Evolutionary conservation across 139 green algal genomes (phyloP).

Genomic region (Micractinium conductrix): DNA sequence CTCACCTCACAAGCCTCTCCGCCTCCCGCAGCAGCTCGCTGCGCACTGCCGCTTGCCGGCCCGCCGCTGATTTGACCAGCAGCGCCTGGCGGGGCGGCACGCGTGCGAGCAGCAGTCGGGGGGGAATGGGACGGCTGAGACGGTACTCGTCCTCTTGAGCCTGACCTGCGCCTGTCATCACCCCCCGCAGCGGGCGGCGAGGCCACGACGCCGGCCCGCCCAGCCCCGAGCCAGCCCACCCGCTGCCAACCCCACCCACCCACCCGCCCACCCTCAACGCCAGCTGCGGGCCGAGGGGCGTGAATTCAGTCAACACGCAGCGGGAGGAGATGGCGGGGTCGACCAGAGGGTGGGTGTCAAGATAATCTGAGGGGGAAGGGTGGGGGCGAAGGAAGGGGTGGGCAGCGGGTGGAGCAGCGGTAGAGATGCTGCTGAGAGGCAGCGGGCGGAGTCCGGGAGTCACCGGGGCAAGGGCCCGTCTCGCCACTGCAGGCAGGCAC

Average conservation of each 20-base stretch:
- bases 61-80: neutral
- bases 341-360: neutral
- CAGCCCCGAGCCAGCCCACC: neutral
- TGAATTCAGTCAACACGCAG: slow-evolving; percentile 26
- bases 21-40: slow-evolving; percentile 32
- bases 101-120: neutral
- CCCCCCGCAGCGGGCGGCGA: too few relatives aligned
- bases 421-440: neutral
- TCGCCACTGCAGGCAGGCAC: neutral
- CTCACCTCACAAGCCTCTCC: slow-evolving; percentile 36
- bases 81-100: slow-evolving; percentile 6
- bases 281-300: neutral
- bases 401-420: neutral
- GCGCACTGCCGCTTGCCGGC: neutral
- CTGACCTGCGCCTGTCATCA: neutral
- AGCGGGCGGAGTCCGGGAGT: neutral
- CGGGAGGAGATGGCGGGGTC: slow-evolving; percentile 7
- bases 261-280: slow-evolving; percentile 11
- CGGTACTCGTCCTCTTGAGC: neutral
- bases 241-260: neutral
- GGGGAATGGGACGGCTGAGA: neutral
- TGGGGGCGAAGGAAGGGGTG: neutral
- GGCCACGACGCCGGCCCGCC: neutral
- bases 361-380: neutral
- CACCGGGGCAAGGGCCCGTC: neutral